phyloP scores from a whole-genome alignment of 2,329 filamentous ascomycete species.

The Cladobotryum mycophilum region DNA sequence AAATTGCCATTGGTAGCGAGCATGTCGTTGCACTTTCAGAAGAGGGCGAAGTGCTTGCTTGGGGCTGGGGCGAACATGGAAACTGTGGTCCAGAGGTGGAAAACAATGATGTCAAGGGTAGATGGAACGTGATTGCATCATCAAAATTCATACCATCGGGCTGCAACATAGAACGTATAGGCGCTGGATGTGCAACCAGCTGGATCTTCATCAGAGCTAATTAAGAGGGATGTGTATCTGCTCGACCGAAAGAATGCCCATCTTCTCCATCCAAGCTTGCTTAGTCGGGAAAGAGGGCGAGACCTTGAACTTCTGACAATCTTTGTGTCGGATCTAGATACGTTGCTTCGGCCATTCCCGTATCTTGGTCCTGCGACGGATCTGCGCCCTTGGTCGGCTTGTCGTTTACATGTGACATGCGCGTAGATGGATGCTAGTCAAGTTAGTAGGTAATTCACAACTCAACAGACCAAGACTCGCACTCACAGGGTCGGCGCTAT shows the following conservation, averaged over 20 bases:
- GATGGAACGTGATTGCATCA: slow-evolving; percentile 61
- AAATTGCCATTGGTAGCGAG: slow-evolving; percentile 81
- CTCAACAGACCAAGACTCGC: background rate
- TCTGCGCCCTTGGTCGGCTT: slow-evolving; percentile 16
- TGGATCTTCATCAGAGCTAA: slow-evolving; percentile 55
- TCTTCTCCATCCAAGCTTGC: background rate
- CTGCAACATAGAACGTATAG: slow-evolving; percentile 54
- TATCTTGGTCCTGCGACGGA: slow-evolving; percentile 15
- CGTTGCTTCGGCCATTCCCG: slow-evolving; percentile 23
- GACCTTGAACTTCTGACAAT: slow-evolving; percentile 57
- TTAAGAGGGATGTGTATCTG: background rate
- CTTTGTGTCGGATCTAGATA: slow-evolving; percentile 66
- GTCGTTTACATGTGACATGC: slow-evolving; percentile 34
- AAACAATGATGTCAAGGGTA: slow-evolving; percentile 60
- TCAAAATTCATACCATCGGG: slow-evolving; percentile 46
- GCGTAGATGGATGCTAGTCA: slow-evolving; percentile 38
- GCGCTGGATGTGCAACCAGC: slow-evolving; percentile 86
- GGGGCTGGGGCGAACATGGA: slow-evolving; percentile 97
- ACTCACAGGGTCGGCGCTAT: slow-evolving; percentile 57
- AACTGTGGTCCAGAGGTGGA: slow-evolving; percentile 74
- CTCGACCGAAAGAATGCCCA: background rate
- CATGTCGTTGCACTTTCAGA: slow-evolving; percentile 70
- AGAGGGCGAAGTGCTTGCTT: slow-evolving; percentile 64
- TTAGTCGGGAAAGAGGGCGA: slow-evolving; percentile 38
- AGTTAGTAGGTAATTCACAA: slow-evolving; percentile 21